Evolutionary conservation across 1,284 basidiomycete species (phyloP), one percentile per base, ranked within the genome.

Genomic region (Ceratobasidium theobromae): DNA sequence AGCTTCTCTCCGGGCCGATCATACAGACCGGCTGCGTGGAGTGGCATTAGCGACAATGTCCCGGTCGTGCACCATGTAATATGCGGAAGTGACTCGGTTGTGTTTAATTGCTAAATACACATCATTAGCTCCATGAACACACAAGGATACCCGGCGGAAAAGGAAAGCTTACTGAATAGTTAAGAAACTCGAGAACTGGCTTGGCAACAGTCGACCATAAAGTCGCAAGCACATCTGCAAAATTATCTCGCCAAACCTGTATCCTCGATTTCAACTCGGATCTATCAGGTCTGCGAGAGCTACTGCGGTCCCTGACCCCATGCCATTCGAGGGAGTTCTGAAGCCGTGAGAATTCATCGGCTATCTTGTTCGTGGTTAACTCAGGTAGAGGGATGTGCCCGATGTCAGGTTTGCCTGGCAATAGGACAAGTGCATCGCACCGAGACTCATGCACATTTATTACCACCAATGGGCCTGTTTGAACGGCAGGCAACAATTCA

Each of bases 61-160:
- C 76, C 76, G 40, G 77, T 76, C 0, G 72, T 65, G 68, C 75
- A 77, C 76, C 76, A 76, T 57, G 72, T 74, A 4, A 77, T 67
- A 33, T 49, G 55, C 69, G 72, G 64, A 67, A 71, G 52, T 25
- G 9, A 18, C 5, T 38, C 27, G 2, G 23, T 27, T 9, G 21
- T 1, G 21, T 4, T 18, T 25, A 21, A 11, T 16, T 9, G 1
- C 27, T 27, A 66, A 27, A 40, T 23, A 55, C 5, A 32, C n/a
- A 21, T 45, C 18, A 55, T 12, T 21, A 12, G n/a, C 53, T 40
- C 16, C n/a, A n/a, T n/a, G n/a, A n/a, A n/a, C 8, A 46, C 12
- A 6, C 8, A 6, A 23, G 9, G 21, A 46, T 46, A 23, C 9
- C 8, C 21, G 14, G n/a, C n/a, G n/a, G n/a, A n/a, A 46, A 27